Percentiles rank a stretch among this genome's conserved stretches.
phyloP scores from a whole-genome alignment of 31 red algal genomes.

The Endocladia muricata region DNA sequence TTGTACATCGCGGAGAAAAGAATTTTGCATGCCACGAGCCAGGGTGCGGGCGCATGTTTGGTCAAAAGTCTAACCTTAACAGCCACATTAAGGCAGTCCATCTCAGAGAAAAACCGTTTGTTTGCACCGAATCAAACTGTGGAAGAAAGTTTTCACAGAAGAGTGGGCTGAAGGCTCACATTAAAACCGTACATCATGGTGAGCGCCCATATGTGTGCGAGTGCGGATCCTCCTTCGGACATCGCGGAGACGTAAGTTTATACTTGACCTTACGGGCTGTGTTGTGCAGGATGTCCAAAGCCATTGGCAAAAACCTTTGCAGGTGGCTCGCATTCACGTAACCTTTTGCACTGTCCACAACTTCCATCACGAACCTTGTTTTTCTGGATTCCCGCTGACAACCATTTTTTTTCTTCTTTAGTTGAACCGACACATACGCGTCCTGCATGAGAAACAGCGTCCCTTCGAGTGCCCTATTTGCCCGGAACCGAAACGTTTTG shows the following conservation, averaged over 20 bases:
- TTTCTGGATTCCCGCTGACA: background rate
- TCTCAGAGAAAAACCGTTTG: constrained; percentile 57
- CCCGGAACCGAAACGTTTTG: constrained; percentile 50
- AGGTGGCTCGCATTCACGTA: background rate
- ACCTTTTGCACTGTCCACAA: background rate
- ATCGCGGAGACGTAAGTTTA: constrained; percentile 58
- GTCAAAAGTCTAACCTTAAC: constrained; percentile 63
- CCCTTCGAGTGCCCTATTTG: constrained; percentile 65
- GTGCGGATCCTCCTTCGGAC: constrained; percentile 60
- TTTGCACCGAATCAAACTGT: constrained; percentile 57
- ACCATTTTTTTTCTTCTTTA: background rate
- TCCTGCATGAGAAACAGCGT: constrained; percentile 68
- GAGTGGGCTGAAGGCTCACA: constrained; percentile 70
- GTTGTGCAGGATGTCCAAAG: constrained; percentile 17
- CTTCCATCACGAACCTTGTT: background rate
- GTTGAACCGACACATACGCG: constrained; percentile 71
- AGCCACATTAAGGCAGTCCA: constrained; percentile 71
- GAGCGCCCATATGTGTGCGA: constrained; percentile 67
- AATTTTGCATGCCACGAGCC: constrained; percentile 58
- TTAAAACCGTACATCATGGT: constrained; percentile 65
- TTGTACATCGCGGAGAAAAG: constrained; percentile 72
- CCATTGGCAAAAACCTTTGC: background rate
- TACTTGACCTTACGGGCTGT: background rate
- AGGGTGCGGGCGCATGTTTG: constrained; percentile 69
- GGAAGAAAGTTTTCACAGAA: constrained; percentile 64